Percentiles rank a stretch among this genome's conserved stretches.
phyloP scores from a whole-genome alignment of 2,329 filamentous ascomycete genomes.

The Phymatotrichopsis omnivora region DNA sequence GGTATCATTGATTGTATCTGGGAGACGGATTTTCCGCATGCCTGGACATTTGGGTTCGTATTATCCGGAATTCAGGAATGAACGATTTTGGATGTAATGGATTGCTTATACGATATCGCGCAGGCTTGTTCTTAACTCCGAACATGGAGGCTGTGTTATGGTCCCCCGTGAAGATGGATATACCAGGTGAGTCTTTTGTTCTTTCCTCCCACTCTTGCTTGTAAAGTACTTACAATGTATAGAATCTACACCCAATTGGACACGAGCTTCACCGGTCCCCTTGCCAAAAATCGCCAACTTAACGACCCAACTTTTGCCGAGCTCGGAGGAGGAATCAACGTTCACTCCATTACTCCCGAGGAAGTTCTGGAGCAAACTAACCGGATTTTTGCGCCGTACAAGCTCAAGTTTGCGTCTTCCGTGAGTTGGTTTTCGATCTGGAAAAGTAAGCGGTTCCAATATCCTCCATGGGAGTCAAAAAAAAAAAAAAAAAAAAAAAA shows the following conservation, averaged over 20 bases:
- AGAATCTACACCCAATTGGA: constrained; percentile 34
- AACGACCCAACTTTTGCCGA: constrained; percentile 31
- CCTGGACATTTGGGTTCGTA: constrained; percentile 33
- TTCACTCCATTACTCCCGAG: constrained; percentile 35
- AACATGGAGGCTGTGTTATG: constrained; percentile 34
- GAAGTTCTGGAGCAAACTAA: constrained; percentile 35
- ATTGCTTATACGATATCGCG: neutral
- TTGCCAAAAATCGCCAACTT: constrained; percentile 28
- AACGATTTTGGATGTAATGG: too few species aligned
- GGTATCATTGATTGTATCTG: constrained; percentile 33
- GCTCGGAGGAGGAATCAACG: constrained; percentile 32
- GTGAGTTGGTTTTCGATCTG: constrained; percentile 36
- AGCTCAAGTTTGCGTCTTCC: constrained; percentile 32
- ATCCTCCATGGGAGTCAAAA: too few species aligned
- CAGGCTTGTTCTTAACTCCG: constrained; percentile 29
- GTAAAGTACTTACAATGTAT: neutral
- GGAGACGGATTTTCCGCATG: constrained; percentile 33
- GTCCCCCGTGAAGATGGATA: constrained; percentile 35
- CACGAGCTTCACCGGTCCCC: constrained; percentile 28
- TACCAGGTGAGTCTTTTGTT: constrained; percentile 25
- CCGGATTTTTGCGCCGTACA: constrained; percentile 34
- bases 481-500: too few species aligned
- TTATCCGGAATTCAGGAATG: neutral
- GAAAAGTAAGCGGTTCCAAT: constrained; percentile 29
- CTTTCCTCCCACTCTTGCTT: neutral